A percentile compares a stretch with the other conserved stretches of the same genome.
These are phyloP conservation scores for Tuber brumale DNA, from an alignment of 495 filamentous ascomycete genomes.

Conservation along the genomic window DNA sequence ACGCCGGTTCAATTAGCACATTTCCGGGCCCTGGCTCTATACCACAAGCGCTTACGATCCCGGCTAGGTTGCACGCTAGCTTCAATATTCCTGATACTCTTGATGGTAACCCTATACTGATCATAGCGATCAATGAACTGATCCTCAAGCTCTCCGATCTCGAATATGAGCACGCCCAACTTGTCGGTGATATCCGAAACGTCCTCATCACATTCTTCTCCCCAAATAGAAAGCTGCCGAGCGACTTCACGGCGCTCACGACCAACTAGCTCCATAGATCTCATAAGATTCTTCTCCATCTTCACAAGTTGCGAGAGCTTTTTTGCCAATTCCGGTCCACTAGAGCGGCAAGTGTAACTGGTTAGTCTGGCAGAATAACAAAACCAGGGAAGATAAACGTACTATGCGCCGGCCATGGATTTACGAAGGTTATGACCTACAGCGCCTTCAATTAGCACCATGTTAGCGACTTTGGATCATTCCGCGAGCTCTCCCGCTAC, in stretches of 20 bases:
- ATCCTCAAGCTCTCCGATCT: slow-evolving; percentile 97
- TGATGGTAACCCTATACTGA: slow-evolving; percentile 97
- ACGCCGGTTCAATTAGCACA: not conserved
- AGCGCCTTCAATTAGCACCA: slow-evolving; percentile 37
- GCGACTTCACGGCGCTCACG: slow-evolving; percentile 97
- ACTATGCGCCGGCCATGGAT: slow-evolving; percentile 75
- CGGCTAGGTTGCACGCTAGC: slow-evolving; percentile 95
- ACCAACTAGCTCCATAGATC: slow-evolving; percentile 89
- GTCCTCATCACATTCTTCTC: slow-evolving; percentile 91
- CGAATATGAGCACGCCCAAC: slow-evolving; percentile 93
- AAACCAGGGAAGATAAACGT: slow-evolving; percentile 13
- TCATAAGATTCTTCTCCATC: slow-evolving; percentile 99
- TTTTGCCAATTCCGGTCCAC: slow-evolving; percentile 87
- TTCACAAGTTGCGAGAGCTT: slow-evolving; percentile 97
- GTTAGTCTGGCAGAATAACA: not conserved
- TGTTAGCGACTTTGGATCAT: slow-evolving; percentile 39
- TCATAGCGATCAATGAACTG: slow-evolving; percentile 97
- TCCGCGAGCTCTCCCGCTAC: slow-evolving; percentile 10
- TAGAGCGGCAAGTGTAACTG: slow-evolving; percentile 16
- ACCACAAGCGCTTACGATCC: slow-evolving; percentile 61
- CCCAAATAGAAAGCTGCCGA: slow-evolving; percentile 98
- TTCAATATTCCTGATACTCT: slow-evolving; percentile 98
- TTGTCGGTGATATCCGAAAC: slow-evolving; percentile 99
- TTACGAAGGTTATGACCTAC: slow-evolving; percentile 91
- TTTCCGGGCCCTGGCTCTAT: not conserved